phyloP scores from a whole-genome alignment of 805 yeast species.

The Yamadazyma paraphyllophila region DNA sequence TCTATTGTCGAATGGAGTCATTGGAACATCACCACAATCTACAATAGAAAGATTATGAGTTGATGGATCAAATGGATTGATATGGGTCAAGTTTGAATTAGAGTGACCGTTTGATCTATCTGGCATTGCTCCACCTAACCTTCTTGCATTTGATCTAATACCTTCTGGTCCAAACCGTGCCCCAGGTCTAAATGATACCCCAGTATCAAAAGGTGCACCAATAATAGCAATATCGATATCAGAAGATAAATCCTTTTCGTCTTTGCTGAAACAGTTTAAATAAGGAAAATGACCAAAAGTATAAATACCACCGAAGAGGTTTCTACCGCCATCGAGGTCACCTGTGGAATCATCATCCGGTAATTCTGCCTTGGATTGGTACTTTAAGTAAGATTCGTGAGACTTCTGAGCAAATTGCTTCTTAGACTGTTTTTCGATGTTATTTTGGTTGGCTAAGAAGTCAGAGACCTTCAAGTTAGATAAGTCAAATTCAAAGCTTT shows the following conservation, averaged over 20 bases:
- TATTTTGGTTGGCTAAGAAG: background rate
- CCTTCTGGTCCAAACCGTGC: slow-evolving; percentile 61
- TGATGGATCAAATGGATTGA: slow-evolving; percentile 53
- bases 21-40: slow-evolving; percentile 70
- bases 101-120: slow-evolving; percentile 39
- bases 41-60: slow-evolving; percentile 44
- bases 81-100: slow-evolving; percentile 30
- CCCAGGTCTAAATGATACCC: slow-evolving; percentile 55
- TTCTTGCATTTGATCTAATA: slow-evolving; percentile 44
- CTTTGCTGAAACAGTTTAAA: slow-evolving; percentile 41
- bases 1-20: slow-evolving; percentile 65
- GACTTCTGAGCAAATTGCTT: slow-evolving; percentile 8
- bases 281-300: slow-evolving; percentile 52
- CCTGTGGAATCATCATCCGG: slow-evolving; percentile 37
- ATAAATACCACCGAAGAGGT: slow-evolving; percentile 49
- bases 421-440: background rate
- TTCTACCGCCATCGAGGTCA: slow-evolving; percentile 21
- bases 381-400: slow-evolving; percentile 14
- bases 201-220: slow-evolving; percentile 61
- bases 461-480: background rate
- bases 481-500: background rate
- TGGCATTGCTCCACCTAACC: slow-evolving; percentile 31
- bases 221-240: slow-evolving; percentile 51
- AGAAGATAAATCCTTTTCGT: background rate
- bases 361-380: slow-evolving; percentile 20